Evolutionary conservation across 805 yeast species (phyloP).

Genomic region (Ogataea saltuana): DNA sequence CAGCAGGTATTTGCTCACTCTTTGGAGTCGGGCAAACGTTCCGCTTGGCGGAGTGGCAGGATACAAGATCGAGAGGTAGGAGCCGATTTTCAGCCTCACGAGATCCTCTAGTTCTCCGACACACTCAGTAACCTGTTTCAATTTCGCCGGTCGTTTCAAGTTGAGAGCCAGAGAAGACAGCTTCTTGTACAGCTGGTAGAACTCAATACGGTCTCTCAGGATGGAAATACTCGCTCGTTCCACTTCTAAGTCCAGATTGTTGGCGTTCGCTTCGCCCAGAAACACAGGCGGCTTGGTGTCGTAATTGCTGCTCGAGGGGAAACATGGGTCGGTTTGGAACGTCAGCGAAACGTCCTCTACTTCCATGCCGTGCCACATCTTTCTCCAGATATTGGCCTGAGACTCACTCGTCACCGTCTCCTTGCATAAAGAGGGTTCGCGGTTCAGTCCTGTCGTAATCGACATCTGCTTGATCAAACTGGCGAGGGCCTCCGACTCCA

Average conservation of each 20-base stretch:
- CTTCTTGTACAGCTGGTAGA: slow-evolving; percentile 32
- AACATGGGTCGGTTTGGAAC: slow-evolving; percentile 35
- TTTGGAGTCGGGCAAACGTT: slow-evolving; percentile 21
- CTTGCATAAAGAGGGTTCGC: slow-evolving; percentile 43
- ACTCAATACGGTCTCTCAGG: slow-evolving; percentile 34
- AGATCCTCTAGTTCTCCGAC: slow-evolving; percentile 39
- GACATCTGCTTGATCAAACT: slow-evolving; percentile 47
- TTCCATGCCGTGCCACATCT: slow-evolving; percentile 54
- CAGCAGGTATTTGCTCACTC: slow-evolving; percentile 19
- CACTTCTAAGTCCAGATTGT: slow-evolving; percentile 36
- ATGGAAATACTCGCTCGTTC: slow-evolving; percentile 40
- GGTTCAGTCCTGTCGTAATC: slow-evolving; percentile 45
- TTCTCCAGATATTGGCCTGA: slow-evolving; percentile 53
- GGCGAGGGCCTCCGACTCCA: slow-evolving; percentile 41
- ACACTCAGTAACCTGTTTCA: slow-evolving; percentile 36
- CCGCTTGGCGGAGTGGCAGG: slow-evolving; percentile 15
- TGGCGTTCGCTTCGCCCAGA: slow-evolving; percentile 32
- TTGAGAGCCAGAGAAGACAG: slow-evolving; percentile 36
- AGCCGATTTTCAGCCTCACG: slow-evolving; percentile 12
- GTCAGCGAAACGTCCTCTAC: slow-evolving; percentile 45
- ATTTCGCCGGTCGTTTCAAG: slow-evolving; percentile 36
- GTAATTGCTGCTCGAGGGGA: slow-evolving; percentile 37
- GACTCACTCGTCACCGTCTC: slow-evolving; percentile 31
- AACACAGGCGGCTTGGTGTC: slow-evolving; percentile 47
- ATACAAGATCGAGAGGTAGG: slow-evolving; percentile 16